phyloP scores from a whole-genome alignment of 2,329 filamentous ascomycete genomes.

The Trichoderma sp. region DNA sequence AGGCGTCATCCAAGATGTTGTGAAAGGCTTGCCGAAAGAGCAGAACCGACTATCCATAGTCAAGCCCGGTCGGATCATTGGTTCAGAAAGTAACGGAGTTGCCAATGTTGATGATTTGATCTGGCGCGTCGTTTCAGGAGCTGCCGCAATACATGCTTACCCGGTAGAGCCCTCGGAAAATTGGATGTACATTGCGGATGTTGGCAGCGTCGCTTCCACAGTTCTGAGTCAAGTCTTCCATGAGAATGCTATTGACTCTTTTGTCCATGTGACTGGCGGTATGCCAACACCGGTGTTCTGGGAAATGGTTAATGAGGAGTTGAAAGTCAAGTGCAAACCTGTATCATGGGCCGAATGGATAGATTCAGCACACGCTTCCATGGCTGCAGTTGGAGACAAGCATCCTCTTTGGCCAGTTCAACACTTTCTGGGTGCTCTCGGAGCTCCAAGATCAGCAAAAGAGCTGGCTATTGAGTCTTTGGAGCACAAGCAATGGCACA shows the following conservation, averaged over 20 bases:
- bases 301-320: conserved; percentile 21
- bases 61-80: conserved; percentile 28
- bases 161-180: conserved; percentile 17
- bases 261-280: conserved; percentile 22
- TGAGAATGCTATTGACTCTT: background rate
- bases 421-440: conserved; percentile 23
- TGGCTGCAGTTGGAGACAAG: conserved; percentile 21
- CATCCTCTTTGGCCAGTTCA: conserved; percentile 30
- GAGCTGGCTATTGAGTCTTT: background rate
- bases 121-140: conserved; percentile 25
- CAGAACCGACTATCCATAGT: conserved; percentile 23
- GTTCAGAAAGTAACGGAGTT: conserved; percentile 22
- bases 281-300: conserved; percentile 24
- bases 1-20: conserved; percentile 19
- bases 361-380: conserved; percentile 2
- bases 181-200: conserved; percentile 25
- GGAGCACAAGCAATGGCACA: background rate
- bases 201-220: conserved; percentile 20
- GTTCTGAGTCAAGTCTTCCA: conserved; percentile 17
- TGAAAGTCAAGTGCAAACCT: conserved; percentile 16
- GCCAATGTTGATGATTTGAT: conserved; percentile 28
- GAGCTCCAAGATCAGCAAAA: background rate
- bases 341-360: conserved; percentile 23
- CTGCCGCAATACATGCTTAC: conserved; percentile 19
- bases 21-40: background rate